Conservation (phyloP, 345 rosid genomes). For the Rhodamnia argentea region DNA sequence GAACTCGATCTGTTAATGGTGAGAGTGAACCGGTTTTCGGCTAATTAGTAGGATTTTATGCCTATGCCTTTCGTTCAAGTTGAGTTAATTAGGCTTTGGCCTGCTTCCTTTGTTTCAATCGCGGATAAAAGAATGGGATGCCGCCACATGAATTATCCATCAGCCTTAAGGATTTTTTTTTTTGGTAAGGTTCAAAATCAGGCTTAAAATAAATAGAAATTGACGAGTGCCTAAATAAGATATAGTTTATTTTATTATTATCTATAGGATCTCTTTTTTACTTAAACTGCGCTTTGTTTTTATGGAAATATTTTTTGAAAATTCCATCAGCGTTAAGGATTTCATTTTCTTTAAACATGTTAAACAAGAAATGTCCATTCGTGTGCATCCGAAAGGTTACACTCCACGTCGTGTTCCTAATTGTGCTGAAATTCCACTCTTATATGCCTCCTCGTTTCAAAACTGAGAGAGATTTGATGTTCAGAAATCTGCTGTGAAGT, state of each 20-base stretch:
- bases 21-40: background rate
- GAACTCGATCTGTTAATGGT: background rate
- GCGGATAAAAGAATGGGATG: background rate
- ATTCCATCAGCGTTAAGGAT: background rate
- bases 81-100: background rate
- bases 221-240: too few species aligned
- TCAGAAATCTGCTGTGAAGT: background rate
- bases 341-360: background rate
- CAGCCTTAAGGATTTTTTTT: background rate
- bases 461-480: background rate
- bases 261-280: too few species aligned
- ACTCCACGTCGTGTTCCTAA: background rate
- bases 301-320: too few species aligned
- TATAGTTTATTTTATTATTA: too few species aligned
- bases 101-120: background rate
- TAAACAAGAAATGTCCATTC: background rate
- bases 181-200: too few species aligned
- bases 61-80: background rate
- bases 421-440: background rate
- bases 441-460: background rate
- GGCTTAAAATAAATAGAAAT: too few species aligned
- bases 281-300: too few species aligned
- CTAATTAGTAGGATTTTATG: background rate
- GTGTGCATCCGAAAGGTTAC: background rate
- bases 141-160: background rate